Evolutionary conservation across 257 asterid species (phyloP), one percentile per base, ranked within the genome.

Genomic region (Jaltomata sinuosa): DNA sequence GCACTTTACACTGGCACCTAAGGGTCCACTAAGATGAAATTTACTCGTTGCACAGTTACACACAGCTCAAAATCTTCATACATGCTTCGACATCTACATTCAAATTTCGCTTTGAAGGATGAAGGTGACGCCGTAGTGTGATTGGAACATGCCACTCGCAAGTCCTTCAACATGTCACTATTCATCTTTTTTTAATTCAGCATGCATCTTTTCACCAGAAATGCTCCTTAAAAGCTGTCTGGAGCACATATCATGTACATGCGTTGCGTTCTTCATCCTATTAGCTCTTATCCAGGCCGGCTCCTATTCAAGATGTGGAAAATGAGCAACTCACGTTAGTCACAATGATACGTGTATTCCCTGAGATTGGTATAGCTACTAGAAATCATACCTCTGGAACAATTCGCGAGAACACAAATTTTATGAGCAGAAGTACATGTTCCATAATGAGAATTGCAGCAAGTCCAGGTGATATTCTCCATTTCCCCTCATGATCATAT

Each of bases 401-500:
- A 54, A 96, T 87, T 82, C 92, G 94, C 11, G 98, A 96, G 87
- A 96, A 93, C 78, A 94, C 97, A 54, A 92, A 94, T 87, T 96
- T 96, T 49, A 96, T 90, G 85, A 94, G 91, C 90, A 96, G 78
- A 50, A 96, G 97, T 71, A 90, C 83, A 74, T 96, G 99, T 80
- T 96, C 99, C 98, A 96, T 94, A 32, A 91, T 53, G 8, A 96
- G 97, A 81, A 96, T 96, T 5, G 97, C 98, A 27, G 93, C 97
- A 65, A 96, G 97, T n/a, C 98, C 98, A 0, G 99, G 98, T 1
- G 99, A 94, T 55, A 96, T 74, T 49, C 84, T 93, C 98, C 99
- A 96, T 36, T 84, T 85, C 34, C 99, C 98, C 83, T 94, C 97
- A 6, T 86, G 92, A 82, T 96, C 99, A 57, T 93, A 94, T 83